A percentile compares a stretch with the other conserved stretches of the same genome.
Conservation (phyloP, 1,284 basidiomycete genomes). For the Gymnopus androsaceus region DNA sequence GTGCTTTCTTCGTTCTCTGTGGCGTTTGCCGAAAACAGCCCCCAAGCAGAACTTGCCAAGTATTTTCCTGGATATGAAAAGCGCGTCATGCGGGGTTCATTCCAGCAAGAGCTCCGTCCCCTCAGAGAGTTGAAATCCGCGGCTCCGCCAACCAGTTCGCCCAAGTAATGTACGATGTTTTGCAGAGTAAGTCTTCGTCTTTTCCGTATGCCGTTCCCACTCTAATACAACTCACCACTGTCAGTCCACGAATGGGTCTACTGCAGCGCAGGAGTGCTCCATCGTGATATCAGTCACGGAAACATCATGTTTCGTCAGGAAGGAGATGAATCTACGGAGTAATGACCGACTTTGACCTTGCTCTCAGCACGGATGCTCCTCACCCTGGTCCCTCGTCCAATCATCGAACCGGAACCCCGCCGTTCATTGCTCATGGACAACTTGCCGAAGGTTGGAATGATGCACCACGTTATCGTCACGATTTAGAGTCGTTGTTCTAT, state of each 20-base stretch:
- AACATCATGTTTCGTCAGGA: slow-evolving; percentile 9
- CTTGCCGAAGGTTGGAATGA: background rate
- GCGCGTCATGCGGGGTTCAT: slow-evolving; percentile 3
- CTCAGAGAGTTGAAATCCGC: background rate
- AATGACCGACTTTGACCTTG: slow-evolving; percentile 5
- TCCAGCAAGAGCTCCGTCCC: slow-evolving; percentile 1
- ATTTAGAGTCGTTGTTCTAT: slow-evolving; percentile 11
- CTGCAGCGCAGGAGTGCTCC: slow-evolving; percentile 1
- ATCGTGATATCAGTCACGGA: slow-evolving; percentile 11
- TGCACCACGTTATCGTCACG: slow-evolving; percentile 7
- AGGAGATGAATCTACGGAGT: slow-evolving; percentile 9
- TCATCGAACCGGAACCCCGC: no score
- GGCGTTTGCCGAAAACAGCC: background rate
- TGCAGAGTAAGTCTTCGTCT: slow-evolving; percentile 1
- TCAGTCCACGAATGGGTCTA: slow-evolving; percentile 12
- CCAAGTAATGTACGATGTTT: slow-evolving; percentile 10
- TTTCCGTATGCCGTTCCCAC: no score
- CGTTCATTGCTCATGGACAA: slow-evolving; percentile 7
- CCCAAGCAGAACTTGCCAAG: background rate
- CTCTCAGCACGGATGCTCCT: no score
- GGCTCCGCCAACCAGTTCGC: background rate
- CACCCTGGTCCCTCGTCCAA: no score
- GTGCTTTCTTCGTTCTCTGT: background rate
- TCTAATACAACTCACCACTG: background rate
- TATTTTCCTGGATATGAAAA: slow-evolving; percentile 5